A percentile compares a stretch with the other conserved stretches of the same genome.
These are phyloP conservation scores for Saccharomycopsis babjevae DNA, from an alignment of 805 yeast species.

Conservation along the genomic window DNA sequence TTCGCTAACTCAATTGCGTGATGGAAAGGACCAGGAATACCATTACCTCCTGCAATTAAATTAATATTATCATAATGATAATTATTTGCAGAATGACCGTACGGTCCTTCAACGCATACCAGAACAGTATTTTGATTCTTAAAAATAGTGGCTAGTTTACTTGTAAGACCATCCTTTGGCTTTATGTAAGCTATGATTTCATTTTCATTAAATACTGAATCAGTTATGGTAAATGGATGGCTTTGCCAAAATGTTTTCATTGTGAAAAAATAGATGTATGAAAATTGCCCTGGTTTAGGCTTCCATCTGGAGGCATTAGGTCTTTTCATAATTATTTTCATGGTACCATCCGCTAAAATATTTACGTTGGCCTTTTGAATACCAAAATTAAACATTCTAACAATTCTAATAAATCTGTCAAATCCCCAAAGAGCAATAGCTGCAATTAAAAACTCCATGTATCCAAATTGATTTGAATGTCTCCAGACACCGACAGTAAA, in stretches of 20 bases:
- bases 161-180: conserved; percentile 51
- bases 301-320: conserved; percentile 35
- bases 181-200: conserved; percentile 36
- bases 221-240: conserved; percentile 60
- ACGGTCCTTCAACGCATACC: conserved; percentile 52
- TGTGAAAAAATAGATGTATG: conserved; percentile 46
- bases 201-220: conserved; percentile 29
- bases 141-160: conserved; percentile 28
- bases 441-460: conserved; percentile 43
- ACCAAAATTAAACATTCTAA: conserved; percentile 51
- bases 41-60: conserved; percentile 43
- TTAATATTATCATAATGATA: conserved; percentile 30
- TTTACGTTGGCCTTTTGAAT: conserved; percentile 20
- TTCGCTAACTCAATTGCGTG: conserved; percentile 28
- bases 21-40: conserved; percentile 41
- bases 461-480: conserved; percentile 44
- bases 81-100: conserved; percentile 37
- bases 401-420: conserved; percentile 51
- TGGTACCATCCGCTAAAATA: conserved; percentile 31
- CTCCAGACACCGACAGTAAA: conserved; percentile 48
- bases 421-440: conserved; percentile 59
- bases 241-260: conserved; percentile 53
- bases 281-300: conserved; percentile 45
- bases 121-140: conserved; percentile 22
- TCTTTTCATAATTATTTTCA: conserved; percentile 31